Percentiles rank a stretch among this genome's conserved stretches.
These are phyloP conservation scores for Diaporthe aspalathi DNA, from an alignment of 2,329 filamentous ascomycete genomes.

Conservation along the genomic window DNA sequence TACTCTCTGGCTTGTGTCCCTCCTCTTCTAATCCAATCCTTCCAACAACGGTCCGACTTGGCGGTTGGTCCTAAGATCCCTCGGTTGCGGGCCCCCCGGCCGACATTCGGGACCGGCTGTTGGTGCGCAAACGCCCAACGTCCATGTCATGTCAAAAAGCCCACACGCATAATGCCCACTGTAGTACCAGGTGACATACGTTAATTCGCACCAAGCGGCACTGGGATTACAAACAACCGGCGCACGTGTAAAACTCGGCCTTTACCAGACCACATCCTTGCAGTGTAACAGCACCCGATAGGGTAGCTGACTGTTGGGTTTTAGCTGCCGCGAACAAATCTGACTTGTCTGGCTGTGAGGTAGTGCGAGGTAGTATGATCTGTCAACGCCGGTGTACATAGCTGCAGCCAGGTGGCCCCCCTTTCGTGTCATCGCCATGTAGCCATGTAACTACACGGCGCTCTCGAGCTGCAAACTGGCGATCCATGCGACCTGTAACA, in stretches of 20 bases:
- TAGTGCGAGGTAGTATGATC: neutral
- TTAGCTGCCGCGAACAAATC: neutral
- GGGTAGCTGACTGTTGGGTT: conserved; percentile 2
- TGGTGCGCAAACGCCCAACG: neutral
- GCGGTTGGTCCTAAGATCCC: conserved; percentile 16
- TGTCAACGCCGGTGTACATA: neutral
- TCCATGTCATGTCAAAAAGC: neutral
- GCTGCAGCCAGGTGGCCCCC: neutral
- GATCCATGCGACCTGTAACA: conserved; percentile 15
- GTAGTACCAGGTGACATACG: neutral
- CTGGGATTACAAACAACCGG: conserved; percentile 2
- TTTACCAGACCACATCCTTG: neutral
- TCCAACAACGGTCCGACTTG: conserved; percentile 4
- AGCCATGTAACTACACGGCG: neutral
- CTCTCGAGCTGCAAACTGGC: neutral
- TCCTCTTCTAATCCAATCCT: conserved; percentile 14
- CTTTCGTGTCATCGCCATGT: neutral
- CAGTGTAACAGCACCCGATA: neutral
- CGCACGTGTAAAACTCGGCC: conserved; percentile 9
- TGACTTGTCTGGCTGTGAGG: neutral
- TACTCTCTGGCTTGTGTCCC: neutral
- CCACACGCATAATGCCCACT: neutral
- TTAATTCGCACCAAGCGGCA: neutral
- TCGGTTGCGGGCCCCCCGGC: neutral
- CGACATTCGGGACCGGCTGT: conserved; percentile 12